Evolutionary conservation across 192 early-diverging fungal species (phyloP).

Genomic region (Piromyces sp.): DNA sequence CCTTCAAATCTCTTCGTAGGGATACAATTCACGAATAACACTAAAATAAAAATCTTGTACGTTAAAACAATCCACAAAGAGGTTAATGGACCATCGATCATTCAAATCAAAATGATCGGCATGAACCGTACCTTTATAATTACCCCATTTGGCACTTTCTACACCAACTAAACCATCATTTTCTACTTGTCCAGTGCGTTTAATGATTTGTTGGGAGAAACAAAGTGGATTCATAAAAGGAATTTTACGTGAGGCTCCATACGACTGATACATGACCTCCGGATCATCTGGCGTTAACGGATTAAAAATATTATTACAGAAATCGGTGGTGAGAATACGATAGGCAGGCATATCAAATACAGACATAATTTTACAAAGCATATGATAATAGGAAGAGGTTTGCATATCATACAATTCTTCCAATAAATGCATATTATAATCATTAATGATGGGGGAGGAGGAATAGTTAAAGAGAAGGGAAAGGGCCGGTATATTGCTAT

Average conservation of each 20-base stretch:
- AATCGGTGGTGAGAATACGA: slow-evolving; percentile 74
- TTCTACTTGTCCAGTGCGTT: slow-evolving; percentile 48
- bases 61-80: neutral
- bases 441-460: slow-evolving; percentile 11
- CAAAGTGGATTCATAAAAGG: slow-evolving; percentile 52
- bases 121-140: slow-evolving; percentile 56
- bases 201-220: slow-evolving; percentile 63
- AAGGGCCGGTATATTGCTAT: neutral
- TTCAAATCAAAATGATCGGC: slow-evolving; percentile 83
- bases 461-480: neutral
- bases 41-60: neutral
- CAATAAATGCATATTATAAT: slow-evolving; percentile 5
- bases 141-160: slow-evolving; percentile 71
- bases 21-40: neutral
- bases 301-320: slow-evolving; percentile 72
- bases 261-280: slow-evolving; percentile 59
- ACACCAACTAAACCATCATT: slow-evolving; percentile 87
- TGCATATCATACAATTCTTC: slow-evolving; percentile 7
- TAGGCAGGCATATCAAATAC: slow-evolving; percentile 78
- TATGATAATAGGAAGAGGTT: slow-evolving; percentile 3
- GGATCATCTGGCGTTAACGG: slow-evolving; percentile 63
- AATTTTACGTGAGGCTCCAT: slow-evolving; percentile 56
- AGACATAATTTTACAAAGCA: slow-evolving; percentile 24
- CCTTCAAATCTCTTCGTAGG: neutral
- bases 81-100: neutral